These are phyloP conservation scores for Mortierella sp. DNA, from an alignment of 371 early-diverging fungal species.

Conservation along the genomic window DNA sequence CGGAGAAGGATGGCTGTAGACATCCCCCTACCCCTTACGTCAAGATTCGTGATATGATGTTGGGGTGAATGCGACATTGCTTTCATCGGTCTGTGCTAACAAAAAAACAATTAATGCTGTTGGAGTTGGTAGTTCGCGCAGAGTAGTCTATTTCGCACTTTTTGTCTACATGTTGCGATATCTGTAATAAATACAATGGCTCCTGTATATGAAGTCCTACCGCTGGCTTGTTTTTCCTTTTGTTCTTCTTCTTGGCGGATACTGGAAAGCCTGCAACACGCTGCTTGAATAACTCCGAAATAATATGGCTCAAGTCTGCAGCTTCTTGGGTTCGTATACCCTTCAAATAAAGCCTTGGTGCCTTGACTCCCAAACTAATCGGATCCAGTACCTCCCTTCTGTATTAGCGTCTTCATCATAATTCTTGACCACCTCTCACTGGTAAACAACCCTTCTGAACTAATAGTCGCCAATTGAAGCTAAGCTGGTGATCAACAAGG, in stretches of 20 bases:
- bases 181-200: too few species aligned
- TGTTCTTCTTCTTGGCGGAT: neutral
- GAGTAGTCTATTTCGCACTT: too few species aligned
- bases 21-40: too few species aligned
- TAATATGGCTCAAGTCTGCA: neutral
- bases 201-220: neutral
- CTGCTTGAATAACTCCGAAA: neutral
- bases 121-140: too few species aligned
- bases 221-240: neutral
- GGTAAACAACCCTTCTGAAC: neutral
- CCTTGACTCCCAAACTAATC: neutral
- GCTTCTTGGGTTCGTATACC: neutral
- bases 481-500: neutral
- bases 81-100: too few species aligned
- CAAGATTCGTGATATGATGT: too few species aligned
- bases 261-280: neutral
- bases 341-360: neutral
- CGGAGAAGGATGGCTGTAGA: too few species aligned
- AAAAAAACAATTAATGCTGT: too few species aligned
- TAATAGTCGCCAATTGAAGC: neutral
- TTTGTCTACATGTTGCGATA: too few species aligned
- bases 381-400: neutral
- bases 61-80: too few species aligned
- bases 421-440: neutral
- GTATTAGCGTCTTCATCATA: neutral